Conservation (phyloP, 345 rosid genomes). For the Salix udensis region DNA sequence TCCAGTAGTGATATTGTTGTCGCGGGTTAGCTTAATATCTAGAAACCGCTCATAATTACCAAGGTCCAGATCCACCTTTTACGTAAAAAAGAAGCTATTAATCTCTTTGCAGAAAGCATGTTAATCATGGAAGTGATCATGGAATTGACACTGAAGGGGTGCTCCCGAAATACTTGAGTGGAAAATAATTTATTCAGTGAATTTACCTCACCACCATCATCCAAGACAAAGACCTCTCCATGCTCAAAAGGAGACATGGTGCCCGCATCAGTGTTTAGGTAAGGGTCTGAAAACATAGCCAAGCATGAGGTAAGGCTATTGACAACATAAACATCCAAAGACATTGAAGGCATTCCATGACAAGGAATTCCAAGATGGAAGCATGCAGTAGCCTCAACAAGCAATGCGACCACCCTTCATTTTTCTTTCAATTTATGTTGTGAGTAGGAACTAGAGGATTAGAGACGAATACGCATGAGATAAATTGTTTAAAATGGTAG, state of each 20-base stretch:
- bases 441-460: background rate
- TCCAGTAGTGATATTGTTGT: conserved; percentile 91
- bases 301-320: background rate
- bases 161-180: background rate
- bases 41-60: conserved; percentile 97
- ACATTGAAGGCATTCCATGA: background rate
- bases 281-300: conserved; percentile 63
- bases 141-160: background rate
- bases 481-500: background rate
- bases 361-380: background rate
- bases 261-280: conserved; percentile 92
- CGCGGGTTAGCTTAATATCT: conserved; percentile 74
- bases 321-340: background rate
- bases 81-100: background rate
- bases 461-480: conserved; percentile 1
- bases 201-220: conserved; percentile 96
- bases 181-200: background rate
- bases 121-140: background rate
- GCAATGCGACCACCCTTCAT: background rate
- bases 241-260: conserved; percentile 99
- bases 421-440: conserved; percentile 9
- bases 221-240: conserved; percentile 94
- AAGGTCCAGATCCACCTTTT: conserved; percentile 96
- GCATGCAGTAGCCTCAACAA: background rate
- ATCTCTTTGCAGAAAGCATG: conserved; percentile 2